These are phyloP conservation scores for Curvularia sp. DNA, from an alignment of 2,329 filamentous ascomycete genomes.

Conservation along the genomic window DNA sequence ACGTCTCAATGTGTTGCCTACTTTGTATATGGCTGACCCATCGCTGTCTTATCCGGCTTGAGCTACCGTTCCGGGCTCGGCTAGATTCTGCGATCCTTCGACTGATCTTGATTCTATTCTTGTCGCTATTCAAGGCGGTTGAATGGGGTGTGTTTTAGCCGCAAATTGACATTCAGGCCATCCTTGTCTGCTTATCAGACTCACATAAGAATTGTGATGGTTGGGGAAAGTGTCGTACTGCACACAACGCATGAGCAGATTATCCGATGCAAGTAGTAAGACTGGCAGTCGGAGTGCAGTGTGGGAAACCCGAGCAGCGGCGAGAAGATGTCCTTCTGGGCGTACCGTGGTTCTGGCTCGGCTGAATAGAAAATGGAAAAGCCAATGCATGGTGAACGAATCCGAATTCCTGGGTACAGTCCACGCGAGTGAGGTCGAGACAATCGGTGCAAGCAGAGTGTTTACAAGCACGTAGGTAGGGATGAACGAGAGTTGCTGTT, in stretches of 20 bases:
- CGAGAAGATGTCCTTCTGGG: neutral
- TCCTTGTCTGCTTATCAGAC: conserved; percentile 20
- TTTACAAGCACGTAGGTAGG: neutral
- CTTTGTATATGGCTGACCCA: neutral
- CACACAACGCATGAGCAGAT: conserved; percentile 8
- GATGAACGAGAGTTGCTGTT: neutral
- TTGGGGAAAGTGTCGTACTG: neutral
- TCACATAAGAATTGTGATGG: neutral
- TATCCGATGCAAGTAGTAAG: conserved; percentile 15
- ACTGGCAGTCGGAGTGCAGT: conserved; percentile 7
- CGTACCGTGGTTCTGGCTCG: conserved; percentile 15
- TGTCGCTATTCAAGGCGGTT: conserved; percentile 17
- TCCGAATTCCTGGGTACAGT: conserved; percentile 5
- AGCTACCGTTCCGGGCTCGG: conserved; percentile 3
- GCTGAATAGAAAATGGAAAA: conserved; percentile 16
- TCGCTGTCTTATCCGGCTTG: neutral
- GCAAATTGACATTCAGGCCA: conserved; percentile 32
- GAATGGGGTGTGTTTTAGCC: conserved; percentile 34
- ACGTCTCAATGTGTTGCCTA: neutral
- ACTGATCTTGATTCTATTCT: conserved; percentile 33
- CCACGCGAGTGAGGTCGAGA: neutral
- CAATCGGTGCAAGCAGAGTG: neutral
- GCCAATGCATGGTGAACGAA: neutral
- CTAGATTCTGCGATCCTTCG: conserved; percentile 15
- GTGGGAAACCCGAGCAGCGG: conserved; percentile 7